phyloP scores from a whole-genome alignment of 768 basidiomycete species.

The Panellus pusillus region DNA sequence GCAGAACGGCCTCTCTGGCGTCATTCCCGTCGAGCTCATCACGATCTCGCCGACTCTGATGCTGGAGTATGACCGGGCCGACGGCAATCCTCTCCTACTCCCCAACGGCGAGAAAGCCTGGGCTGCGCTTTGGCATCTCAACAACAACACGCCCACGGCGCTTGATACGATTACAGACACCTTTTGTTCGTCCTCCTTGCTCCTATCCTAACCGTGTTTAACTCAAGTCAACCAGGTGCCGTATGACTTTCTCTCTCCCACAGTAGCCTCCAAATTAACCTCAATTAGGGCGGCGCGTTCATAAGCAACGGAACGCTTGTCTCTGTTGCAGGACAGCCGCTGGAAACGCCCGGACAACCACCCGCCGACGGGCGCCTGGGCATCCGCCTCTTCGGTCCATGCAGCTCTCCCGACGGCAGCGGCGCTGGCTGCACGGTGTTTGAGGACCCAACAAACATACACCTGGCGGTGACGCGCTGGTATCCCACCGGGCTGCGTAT shows the following conservation, averaged over 20 bases:
- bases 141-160: conserved; percentile 14
- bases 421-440: conserved; percentile 21
- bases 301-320: conserved; percentile 21
- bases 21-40: conserved; percentile 16
- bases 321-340: neutral
- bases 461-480: conserved; percentile 18
- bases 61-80: conserved; percentile 15
- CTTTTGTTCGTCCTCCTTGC: neutral
- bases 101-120: conserved; percentile 15
- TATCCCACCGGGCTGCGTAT: conserved; percentile 19
- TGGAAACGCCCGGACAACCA: neutral
- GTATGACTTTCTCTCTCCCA: too few species aligned
- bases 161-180: conserved; percentile 13
- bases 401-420: conserved; percentile 7
- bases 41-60: conserved; percentile 17
- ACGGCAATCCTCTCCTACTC: conserved; percentile 13
- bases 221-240: too few species aligned
- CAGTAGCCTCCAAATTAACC: too few species aligned
- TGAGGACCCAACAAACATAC: conserved; percentile 16
- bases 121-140: conserved; percentile 18
- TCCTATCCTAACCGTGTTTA: too few species aligned
- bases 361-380: conserved; percentile 11
- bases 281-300: neutral
- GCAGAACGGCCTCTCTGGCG: conserved; percentile 13
- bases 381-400: conserved; percentile 22